Evolutionary conservation across 2,329 filamentous ascomycete species (phyloP), one percentile per base, ranked within the genome.

Genomic region (Fusarium austroafricanum): DNA sequence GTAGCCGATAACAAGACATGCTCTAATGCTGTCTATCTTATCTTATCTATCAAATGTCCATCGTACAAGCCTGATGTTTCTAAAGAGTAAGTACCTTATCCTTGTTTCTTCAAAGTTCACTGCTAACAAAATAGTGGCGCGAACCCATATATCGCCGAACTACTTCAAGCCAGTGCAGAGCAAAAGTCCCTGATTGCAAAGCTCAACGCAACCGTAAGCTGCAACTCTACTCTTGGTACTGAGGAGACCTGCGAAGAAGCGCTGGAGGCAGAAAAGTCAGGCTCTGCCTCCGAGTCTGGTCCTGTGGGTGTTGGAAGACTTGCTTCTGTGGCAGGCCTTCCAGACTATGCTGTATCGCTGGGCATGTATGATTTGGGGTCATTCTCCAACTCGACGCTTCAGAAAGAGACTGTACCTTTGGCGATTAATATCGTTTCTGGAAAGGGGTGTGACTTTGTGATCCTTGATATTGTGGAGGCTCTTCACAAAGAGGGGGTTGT

Each of bases 31-130:
- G 15, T 67, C 4, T 67, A 67, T 3, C 33, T 67, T 12, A 67
- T 67, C 21, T n/a, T 67, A 0, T 35, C 29, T 0, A 15, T 43
- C 9, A 39, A 29, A 6, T 6, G 14, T 4, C 28, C 21, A n/a
- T 26, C 14, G 7, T 67, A 67, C n/a, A 67, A 67, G 15, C 56
- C 62, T 1, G 63, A 67, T 20, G 49, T 67, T 21, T 62, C 63
- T 0, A 10, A 38, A 45, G 57, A 67, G 63, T 67, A 43, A 29
- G 63, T 11, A 1, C 12, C 21, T 23, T 23, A 23, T 23, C 21
- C 21, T 23, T 23, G 21, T 7, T 4, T n/a, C n/a, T n/a, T n/a
- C n/a, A n/a, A n/a, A 1, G 1, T 20, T 2, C 17, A 12, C 1
- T 17, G 1, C 62, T 67, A 57, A 67, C 42, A 10, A 1, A 23